Percentiles rank a stretch among this genome's conserved stretches.
Conservation (phyloP, 2,329 filamentous ascomycete species). For the Blastomyces parvus region DNA sequence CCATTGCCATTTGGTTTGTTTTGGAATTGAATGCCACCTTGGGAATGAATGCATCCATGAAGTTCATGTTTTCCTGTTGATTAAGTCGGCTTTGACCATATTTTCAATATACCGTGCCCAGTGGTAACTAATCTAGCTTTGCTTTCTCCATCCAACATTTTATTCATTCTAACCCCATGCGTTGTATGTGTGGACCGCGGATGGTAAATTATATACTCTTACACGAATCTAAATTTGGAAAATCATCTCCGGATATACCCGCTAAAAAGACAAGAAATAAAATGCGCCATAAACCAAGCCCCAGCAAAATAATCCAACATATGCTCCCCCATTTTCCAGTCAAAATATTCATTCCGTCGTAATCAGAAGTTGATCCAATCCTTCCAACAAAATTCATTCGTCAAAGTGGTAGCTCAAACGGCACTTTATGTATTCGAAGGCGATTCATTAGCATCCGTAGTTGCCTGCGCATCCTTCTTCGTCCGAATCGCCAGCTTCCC, state of each 20-base stretch:
- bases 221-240: neutral
- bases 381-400: neutral
- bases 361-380: neutral
- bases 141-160: neutral
- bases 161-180: neutral
- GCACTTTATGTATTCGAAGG: neutral
- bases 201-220: neutral
- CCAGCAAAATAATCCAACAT: neutral
- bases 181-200: neutral
- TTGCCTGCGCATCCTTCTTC: slow-evolving; percentile 21
- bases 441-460: neutral
- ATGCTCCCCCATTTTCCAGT: no score
- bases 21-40: neutral
- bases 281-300: neutral
- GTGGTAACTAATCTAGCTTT: neutral
- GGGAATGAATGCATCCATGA: neutral
- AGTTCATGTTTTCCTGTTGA: neutral
- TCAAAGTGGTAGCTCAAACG: neutral
- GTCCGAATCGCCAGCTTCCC: slow-evolving; percentile 35
- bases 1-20: neutral
- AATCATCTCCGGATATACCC: neutral
- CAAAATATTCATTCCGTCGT: neutral
- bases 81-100: neutral
- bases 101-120: neutral
- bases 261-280: neutral